Percentiles rank a stretch among this genome's conserved stretches.
These are phyloP conservation scores for Purpureocillium takamizusanense DNA, from an alignment of 2,329 filamentous ascomycete species.

Conservation along the genomic window DNA sequence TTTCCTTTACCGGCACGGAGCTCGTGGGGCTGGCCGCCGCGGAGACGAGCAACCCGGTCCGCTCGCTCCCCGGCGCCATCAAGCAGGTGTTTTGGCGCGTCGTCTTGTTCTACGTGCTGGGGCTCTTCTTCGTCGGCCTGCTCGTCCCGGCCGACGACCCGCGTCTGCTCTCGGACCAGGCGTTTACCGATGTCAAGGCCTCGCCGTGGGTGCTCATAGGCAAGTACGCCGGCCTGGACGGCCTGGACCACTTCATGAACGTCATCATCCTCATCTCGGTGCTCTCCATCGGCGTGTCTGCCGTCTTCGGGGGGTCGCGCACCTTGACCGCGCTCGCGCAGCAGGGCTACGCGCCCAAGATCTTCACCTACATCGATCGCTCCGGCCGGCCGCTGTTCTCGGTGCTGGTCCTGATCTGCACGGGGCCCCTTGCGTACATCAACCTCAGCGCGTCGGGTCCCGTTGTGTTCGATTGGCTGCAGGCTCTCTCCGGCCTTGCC, in stretches of 20 bases:
- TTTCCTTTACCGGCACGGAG: conserved; percentile 60
- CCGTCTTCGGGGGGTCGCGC: conserved; percentile 45
- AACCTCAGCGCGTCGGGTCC: conserved; percentile 34
- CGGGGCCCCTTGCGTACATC: conserved; percentile 38
- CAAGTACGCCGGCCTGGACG: conserved; percentile 35
- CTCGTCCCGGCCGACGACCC: conserved; percentile 32
- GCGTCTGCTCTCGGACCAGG: conserved; percentile 33
- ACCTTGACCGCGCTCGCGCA: conserved; percentile 47
- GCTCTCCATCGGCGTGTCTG: conserved; percentile 44
- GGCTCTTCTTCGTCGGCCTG: conserved; percentile 39
- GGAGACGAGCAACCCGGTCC: conserved; percentile 57
- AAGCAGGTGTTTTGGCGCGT: conserved; percentile 60
- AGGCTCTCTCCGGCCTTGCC: conserved; percentile 53
- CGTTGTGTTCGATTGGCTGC: conserved; percentile 54
- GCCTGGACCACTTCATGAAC: conserved; percentile 44
- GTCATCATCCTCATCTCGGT: conserved; percentile 44
- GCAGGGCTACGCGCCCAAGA: conserved; percentile 44
- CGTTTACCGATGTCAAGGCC: conserved; percentile 29
- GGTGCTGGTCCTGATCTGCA: conserved; percentile 34
- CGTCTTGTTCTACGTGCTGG: conserved; percentile 40
- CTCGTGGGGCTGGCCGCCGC: conserved; percentile 62
- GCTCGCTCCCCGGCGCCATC: conserved; percentile 66
- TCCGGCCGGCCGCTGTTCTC: conserved; percentile 41
- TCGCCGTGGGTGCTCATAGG: conserved; percentile 44
- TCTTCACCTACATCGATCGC: conserved; percentile 44